These are phyloP conservation scores for Pyrus pyrifolia DNA, from an alignment of 306 rosid genomes.

Conservation along the genomic window DNA sequence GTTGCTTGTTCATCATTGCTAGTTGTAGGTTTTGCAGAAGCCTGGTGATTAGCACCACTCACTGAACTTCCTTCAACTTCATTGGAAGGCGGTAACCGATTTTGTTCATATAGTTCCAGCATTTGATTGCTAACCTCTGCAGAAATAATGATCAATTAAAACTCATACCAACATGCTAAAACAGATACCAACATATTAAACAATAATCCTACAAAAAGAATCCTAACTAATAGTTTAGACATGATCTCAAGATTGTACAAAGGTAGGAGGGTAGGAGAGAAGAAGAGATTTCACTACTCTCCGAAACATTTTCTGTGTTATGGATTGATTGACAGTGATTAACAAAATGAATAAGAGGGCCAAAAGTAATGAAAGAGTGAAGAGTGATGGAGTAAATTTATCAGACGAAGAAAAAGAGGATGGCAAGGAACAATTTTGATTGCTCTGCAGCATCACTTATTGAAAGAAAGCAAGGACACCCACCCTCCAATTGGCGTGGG, in stretches of 20 bases:
- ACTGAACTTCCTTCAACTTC: constrained; percentile 73
- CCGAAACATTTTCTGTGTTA: background rate
- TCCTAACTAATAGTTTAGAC: background rate
- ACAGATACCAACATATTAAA: background rate
- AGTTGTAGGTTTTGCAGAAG: constrained; percentile 35
- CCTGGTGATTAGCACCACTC: constrained; percentile 40
- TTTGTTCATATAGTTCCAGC: constrained; percentile 95
- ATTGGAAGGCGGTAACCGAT: constrained; percentile 63
- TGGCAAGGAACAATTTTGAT: constrained; percentile 5
- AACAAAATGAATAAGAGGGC: background rate
- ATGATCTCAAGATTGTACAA: background rate
- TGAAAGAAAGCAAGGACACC: constrained; percentile 52
- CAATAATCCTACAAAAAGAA: background rate
- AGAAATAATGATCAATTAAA: constrained; percentile 23
- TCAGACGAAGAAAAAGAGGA: constrained; percentile 4
- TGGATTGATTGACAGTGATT: background rate
- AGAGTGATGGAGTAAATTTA: background rate
- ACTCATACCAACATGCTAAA: background rate
- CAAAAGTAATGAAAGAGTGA: background rate
- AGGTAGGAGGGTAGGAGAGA: background rate
- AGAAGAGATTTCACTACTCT: background rate
- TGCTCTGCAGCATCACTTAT: constrained; percentile 1
- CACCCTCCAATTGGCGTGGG: constrained; percentile 99
- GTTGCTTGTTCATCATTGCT: constrained; percentile 57
- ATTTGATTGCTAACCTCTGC: constrained; percentile 99